A percentile compares a stretch with the other conserved stretches of the same genome.
Conservation (phyloP, 495 filamentous ascomycete species). For the Xylaria sp. region DNA sequence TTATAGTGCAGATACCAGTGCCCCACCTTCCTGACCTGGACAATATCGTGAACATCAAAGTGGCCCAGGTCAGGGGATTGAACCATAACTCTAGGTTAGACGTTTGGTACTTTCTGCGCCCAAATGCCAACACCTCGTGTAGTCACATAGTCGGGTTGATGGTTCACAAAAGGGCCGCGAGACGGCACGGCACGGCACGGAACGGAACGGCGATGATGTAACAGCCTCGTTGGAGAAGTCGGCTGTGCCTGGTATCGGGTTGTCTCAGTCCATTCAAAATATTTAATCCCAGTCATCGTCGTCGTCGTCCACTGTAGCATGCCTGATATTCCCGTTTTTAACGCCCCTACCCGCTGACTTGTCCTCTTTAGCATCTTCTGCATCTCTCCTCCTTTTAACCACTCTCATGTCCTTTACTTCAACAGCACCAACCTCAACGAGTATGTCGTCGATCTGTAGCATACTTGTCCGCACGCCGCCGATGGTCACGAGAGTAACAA, state of each 20-base stretch:
- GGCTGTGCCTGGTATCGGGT: conserved; percentile 3
- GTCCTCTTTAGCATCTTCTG: conserved; percentile 64
- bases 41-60: neutral
- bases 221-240: neutral
- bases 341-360: conserved; percentile 52
- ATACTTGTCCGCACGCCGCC: conserved; percentile 72
- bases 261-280: neutral
- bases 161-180: neutral
- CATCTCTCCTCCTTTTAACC: conserved; percentile 65
- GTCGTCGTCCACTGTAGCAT: conserved; percentile 62
- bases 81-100: neutral
- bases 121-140: neutral
- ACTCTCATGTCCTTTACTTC: conserved; percentile 78
- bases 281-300: conserved; percentile 83
- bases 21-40: conserved; percentile 3
- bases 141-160: conserved; percentile 15
- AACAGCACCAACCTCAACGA: conserved; percentile 83
- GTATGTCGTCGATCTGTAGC: conserved; percentile 69
- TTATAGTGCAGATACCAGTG: neutral
- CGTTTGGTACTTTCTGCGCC: neutral
- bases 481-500: conserved; percentile 84
- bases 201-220: neutral
- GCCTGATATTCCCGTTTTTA: conserved; percentile 45
- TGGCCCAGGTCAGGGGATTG: neutral
- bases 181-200: neutral